Evolutionary conservation across 2,329 filamentous ascomycete species (phyloP), one percentile per base, ranked within the genome.

Genomic region (Didymella exigua): DNA sequence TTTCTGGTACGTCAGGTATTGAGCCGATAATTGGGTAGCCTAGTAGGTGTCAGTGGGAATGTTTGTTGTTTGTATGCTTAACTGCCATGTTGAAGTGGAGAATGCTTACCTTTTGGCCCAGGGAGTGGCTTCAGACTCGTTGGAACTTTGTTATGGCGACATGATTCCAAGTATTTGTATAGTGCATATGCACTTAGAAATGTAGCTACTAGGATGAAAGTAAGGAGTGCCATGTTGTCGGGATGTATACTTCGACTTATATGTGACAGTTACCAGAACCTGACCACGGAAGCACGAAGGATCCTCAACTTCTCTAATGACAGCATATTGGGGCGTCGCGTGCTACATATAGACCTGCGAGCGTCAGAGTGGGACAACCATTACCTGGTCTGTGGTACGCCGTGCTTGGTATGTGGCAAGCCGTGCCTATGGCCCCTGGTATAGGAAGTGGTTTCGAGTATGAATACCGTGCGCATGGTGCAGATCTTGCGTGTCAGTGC

Each of bases 21-120:
- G 73, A 76, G 29, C 77, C 77, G 33, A 79, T 63, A 37, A 79
- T 66, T 2, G 78, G 77, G 37, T 75, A 75, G 23, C 77, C 77
- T 79, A 49, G n/a, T 31, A 3, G 7, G 58, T 13, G 30, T 46
- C 3, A 52, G 49, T 68, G 44, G n/a, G n/a, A 67, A 60, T 18
- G 45, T 27, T 4, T 36, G 5, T 30, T 41, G 42, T 7, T 27
- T 26, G 26, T 5, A 21, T 21, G 33, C 33, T 13, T 10, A 36
- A 6, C 3, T 13, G 18, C 10, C 10, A 18, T 21, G 2, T 16
- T 13, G 19, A 14, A n/a, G 27, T 42, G 27, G 53, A 16, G 21
- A 18, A 38, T 40, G 19, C 58, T 60, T 72, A 76, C 75, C 75
- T 73, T 76, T 76, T 23, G 75, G 75, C 6, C 75, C 75, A 23